Conservation (phyloP, 768 basidiomycete species). For the Stropharia rugosoannulata region DNA sequence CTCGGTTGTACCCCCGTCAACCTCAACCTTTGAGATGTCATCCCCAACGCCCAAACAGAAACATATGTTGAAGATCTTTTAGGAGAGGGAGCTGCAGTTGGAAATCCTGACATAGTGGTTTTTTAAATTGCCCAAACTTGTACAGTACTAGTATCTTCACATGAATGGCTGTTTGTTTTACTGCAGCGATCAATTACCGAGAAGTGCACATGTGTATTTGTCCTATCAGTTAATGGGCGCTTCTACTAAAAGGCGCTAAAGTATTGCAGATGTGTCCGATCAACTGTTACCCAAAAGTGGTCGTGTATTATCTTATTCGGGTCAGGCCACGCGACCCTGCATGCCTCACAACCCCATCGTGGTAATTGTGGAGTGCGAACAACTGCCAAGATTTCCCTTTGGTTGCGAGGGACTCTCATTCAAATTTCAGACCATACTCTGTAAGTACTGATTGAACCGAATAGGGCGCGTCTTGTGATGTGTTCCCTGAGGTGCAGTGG, state of each 20-base stretch:
- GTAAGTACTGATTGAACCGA: neutral
- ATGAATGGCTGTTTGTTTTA: too few relatives aligned
- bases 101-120: neutral
- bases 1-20: constrained; percentile 16
- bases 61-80: neutral
- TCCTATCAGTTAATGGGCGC: neutral
- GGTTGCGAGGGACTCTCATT: neutral
- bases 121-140: neutral
- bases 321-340: neutral
- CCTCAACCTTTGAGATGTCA: constrained; percentile 7
- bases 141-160: too few relatives aligned
- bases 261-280: too few relatives aligned
- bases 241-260: neutral
- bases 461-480: too few relatives aligned
- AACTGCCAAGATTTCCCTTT: neutral
- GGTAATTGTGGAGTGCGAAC: neutral
- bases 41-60: neutral
- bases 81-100: neutral
- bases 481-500: too few relatives aligned
- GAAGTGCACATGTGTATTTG: neutral
- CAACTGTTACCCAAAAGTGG: neutral
- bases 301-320: neutral
- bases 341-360: too few relatives aligned
- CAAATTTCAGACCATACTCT: neutral
- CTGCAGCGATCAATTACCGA: too few relatives aligned